These are phyloP conservation scores for Phylloporus rhodoxanthus DNA, from an alignment of 768 basidiomycete genomes.

Conservation along the genomic window DNA sequence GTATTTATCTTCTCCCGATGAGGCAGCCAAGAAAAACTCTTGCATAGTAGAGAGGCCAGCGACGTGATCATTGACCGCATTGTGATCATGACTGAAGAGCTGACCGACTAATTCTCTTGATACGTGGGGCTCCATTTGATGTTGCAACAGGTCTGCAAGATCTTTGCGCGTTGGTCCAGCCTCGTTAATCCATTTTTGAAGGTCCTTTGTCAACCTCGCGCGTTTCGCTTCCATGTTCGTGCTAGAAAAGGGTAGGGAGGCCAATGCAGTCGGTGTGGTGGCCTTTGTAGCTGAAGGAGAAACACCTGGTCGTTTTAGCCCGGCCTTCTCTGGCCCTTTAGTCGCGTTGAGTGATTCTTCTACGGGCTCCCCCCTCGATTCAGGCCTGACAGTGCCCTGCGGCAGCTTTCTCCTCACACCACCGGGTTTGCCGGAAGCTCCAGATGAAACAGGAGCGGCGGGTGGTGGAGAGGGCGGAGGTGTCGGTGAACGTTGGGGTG, in stretches of 20 bases:
- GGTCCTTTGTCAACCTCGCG: conserved; percentile 66
- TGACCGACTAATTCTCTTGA: conserved; percentile 69
- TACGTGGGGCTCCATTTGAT: conserved; percentile 85
- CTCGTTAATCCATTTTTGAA: conserved; percentile 80
- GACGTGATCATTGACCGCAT: conserved; percentile 88
- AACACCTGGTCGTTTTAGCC: conserved; percentile 42
- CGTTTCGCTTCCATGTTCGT: conserved; percentile 47
- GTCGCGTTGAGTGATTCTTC: conserved; percentile 31
- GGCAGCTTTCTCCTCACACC: conserved; percentile 73
- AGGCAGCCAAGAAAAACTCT: conserved; percentile 64
- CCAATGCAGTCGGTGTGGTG: conserved; percentile 29
- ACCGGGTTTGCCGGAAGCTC: conserved; percentile 39
- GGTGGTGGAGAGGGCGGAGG: conserved; percentile 46
- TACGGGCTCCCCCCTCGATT: conserved; percentile 35
- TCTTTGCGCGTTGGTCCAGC: conserved; percentile 80
- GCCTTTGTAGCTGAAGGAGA: conserved; percentile 27
- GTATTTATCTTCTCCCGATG: conserved; percentile 50
- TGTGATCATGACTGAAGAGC: conserved; percentile 94
- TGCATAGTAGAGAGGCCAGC: conserved; percentile 67
- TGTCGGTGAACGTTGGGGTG: conserved; percentile 26
- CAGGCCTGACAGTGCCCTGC: conserved; percentile 46
- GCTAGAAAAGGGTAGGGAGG: conserved; percentile 32
- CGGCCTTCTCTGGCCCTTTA: conserved; percentile 34
- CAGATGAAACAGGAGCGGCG: conserved; percentile 27
- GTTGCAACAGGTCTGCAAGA: conserved; percentile 75